Evolutionary conservation across 371 early-diverging fungal genomes (phyloP), one percentile per base, ranked within the genome.

Genomic region (Smittium mucronatum): DNA sequence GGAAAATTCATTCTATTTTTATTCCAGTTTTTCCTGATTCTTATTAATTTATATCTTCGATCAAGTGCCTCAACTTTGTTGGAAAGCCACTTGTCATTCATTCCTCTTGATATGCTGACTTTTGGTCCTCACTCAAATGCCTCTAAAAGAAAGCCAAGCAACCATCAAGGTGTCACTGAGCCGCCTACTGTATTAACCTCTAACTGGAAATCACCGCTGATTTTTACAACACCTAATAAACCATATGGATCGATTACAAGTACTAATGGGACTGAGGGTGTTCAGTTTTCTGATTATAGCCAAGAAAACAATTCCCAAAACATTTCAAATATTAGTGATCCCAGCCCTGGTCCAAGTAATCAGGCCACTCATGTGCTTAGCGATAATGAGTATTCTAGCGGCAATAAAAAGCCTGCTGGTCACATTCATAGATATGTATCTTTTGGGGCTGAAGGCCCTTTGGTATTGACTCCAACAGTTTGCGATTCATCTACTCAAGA

Each of bases 1-100:
- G 75, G 77, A 21, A 67, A 71, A 16, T 68, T 77, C 17, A 65
- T 73, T 26, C 73, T 79, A 28, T 75, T 78, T 67, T 34, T 75
- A 15, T 47, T 78, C 47, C 64, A 77, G 61, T 58, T 78, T 57
- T 76, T 76, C 31, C 59, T 78, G 63, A 70, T 78, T 36, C 74
- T 73, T 69, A 67, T 71, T 31, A 78, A 78, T 66, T 63, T 69
- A 58, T 78, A 78, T 36, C 17, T 78, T 67, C 58, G 74, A 0
- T 70, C 78, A 17, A 34, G 34, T 2, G 70, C 74, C 57, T 71
- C 79, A 16, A 31, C 70, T 25, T 73, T 75, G 72, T 78, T 78
- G 33, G 73, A 78, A 34, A 67, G 72, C 57, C 61, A 73, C 59
- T 75, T 71, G 0, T 63, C 63, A 47, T 78, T 75, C 47, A 67